Base-by-base conservation (phyloP, 331 rosid genomes). In the Arachis monticola region DNA sequence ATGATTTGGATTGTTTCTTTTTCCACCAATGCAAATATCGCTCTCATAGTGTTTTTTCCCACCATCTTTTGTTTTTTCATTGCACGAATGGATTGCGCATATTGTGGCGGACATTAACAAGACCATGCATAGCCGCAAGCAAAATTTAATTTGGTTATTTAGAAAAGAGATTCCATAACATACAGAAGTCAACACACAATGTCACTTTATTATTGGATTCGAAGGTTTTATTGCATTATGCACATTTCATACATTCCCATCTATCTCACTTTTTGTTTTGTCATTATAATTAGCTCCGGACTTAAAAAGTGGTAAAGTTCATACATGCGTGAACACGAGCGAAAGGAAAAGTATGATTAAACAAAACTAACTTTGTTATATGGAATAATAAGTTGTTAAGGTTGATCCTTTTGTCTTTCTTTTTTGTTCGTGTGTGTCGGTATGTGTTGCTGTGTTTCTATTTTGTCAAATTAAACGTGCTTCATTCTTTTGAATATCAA, bases 81-180 rank as follows among this genome's bases (percentile, higher is more conserved):
- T 69, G 83, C 86, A 83, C 83, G 83, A 83, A 58, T 74, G 86
- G 78, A 59, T 64, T 83, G 81, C 69, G 74, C 52, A 69, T 63
- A 44, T 78, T 9, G 83, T 78, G 88, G 88, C 83, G 81, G 85
- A 84, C 88, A 84, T 57, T 22, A 30, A 77, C 48, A 44, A 65
- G 60, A 57, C 79, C 56, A 45, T 31, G 38, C 38, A 35, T 62
- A 76, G 82, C 87, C 84, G 75, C 75, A 77, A 68, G 50, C 12
- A 69, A 62, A 71, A 45, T 35, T 74, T 51, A 71, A 45, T 35
- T 74, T 51, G 10, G 40, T 72, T 55, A 2, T 22, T 1, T 22
- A 47, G 11, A n/a, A 61, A 77, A 77, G 67, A 68, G 71, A 68
- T 71, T 77, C 68, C 14, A 60, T 35, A 35, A 35, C 38, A 35